Conservation (phyloP, 192 early-diverging fungal genomes). For the Powellomyces hirtus region DNA sequence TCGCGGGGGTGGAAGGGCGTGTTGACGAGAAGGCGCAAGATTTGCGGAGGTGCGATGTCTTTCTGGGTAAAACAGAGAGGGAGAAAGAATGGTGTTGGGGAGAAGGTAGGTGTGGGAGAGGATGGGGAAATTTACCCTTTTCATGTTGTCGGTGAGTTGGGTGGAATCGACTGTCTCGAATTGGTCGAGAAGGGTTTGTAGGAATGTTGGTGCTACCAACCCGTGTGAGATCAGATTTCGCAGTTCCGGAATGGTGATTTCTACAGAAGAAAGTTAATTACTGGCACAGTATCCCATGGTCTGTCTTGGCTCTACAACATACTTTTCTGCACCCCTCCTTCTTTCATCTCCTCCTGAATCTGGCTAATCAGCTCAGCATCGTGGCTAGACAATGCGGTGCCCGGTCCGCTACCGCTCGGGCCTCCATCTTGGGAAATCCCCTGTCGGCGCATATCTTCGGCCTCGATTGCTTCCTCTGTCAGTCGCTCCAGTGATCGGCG, state of each 20-base stretch:
- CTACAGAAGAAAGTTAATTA: not conserved
- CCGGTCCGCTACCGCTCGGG: not conserved
- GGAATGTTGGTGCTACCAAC: constrained; percentile 41
- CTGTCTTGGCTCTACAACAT: not conserved
- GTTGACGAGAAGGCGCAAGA: constrained; percentile 46
- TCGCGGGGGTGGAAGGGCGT: constrained; percentile 48
- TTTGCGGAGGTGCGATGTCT: constrained; percentile 34
- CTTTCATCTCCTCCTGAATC: constrained; percentile 13
- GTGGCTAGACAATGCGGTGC: not conserved
- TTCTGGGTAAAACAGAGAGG: constrained; percentile 19
- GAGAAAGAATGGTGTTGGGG: not conserved
- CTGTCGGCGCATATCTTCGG: not conserved
- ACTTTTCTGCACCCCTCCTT: constrained; percentile 12
- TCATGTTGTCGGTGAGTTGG: constrained; percentile 45
- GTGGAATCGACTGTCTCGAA: constrained; percentile 37
- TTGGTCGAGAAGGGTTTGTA: constrained; percentile 45
- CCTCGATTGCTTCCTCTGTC: constrained; percentile 1
- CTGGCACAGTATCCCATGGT: not conserved
- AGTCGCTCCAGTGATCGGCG: constrained; percentile 3
- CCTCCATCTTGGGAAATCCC: not conserved
- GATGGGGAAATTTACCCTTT: constrained; percentile 36
- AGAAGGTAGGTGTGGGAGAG: not conserved
- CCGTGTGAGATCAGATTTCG: constrained; percentile 55
- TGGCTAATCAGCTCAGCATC: not conserved
- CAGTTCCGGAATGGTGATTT: constrained; percentile 44